Percentiles rank a stretch among this genome's conserved stretches.
Conservation (phyloP, 306 rosid genomes). For the Sindora glabra region DNA sequence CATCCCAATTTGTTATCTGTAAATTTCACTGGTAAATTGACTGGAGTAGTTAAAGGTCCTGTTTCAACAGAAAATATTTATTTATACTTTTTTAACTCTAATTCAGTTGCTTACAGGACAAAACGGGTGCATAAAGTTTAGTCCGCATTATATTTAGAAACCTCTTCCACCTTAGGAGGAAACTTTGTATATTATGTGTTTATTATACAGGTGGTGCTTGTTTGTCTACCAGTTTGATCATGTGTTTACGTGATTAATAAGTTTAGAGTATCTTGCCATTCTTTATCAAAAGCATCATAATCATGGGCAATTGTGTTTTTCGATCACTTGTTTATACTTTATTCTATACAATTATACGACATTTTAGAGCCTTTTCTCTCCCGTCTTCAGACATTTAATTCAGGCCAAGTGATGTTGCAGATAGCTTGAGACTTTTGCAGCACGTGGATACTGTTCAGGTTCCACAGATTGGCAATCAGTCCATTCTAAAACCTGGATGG, state of each 20-base stretch:
- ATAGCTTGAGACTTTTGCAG: constrained; percentile 76
- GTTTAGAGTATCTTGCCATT: background rate
- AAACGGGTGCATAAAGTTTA: background rate
- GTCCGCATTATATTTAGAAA: background rate
- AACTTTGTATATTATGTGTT: background rate
- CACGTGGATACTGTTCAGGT: constrained; percentile 52
- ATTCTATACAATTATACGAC: background rate
- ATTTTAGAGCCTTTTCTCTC: background rate
- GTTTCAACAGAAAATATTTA: too few relatives aligned
- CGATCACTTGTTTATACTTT: background rate
- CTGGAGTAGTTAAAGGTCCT: too few relatives aligned
- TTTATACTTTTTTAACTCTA: too few relatives aligned
- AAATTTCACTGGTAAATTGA: too few relatives aligned
- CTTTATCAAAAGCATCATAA: background rate
- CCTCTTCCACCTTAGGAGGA: background rate
- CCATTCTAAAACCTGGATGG: constrained; percentile 54
- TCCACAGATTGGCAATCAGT: constrained; percentile 63
- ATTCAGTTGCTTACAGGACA: background rate
- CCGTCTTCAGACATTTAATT: constrained; percentile 11
- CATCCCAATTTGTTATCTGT: too few relatives aligned
- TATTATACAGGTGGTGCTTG: background rate
- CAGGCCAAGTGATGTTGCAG: constrained; percentile 28
- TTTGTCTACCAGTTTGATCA: background rate
- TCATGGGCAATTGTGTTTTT: background rate
- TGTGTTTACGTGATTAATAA: background rate